Percentiles rank a stretch among this genome's conserved stretches.
These are phyloP conservation scores for Filobasidium wieringae DNA, from an alignment of 768 basidiomycete genomes.

Conservation along the genomic window DNA sequence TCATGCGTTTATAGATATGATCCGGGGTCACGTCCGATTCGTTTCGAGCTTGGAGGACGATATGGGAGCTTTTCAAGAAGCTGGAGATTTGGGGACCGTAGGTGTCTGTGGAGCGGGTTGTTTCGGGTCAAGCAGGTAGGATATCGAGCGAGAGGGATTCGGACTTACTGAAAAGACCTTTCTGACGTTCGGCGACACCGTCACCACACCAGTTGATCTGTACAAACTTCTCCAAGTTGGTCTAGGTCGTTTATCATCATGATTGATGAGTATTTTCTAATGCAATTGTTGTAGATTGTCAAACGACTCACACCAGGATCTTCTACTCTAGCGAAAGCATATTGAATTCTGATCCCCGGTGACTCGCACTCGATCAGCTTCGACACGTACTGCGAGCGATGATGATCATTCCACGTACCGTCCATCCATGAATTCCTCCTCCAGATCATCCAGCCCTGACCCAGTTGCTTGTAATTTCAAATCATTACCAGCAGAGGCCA, in stretches of 20 bases:
- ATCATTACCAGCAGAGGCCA: slow-evolving; percentile 51
- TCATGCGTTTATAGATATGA: slow-evolving; percentile 73
- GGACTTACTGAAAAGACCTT: slow-evolving; percentile 64
- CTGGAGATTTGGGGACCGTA: slow-evolving; percentile 64
- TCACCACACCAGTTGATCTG: slow-evolving; percentile 97
- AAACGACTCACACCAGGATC: slow-evolving; percentile 60
- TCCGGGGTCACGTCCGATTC: slow-evolving; percentile 58
- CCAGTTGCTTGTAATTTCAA: slow-evolving; percentile 77
- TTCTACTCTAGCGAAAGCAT: slow-evolving; percentile 72
- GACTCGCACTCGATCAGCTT: not conserved
- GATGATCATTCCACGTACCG: slow-evolving; percentile 48
- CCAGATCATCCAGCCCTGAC: slow-evolving; percentile 73
- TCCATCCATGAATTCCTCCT: slow-evolving; percentile 92
- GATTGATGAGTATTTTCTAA: not conserved
- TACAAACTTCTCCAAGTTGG: slow-evolving; percentile 75
- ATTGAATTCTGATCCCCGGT: slow-evolving; percentile 60
- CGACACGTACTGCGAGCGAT: not conserved
- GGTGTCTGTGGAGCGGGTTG: slow-evolving; percentile 42
- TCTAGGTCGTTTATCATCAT: slow-evolving; percentile 43
- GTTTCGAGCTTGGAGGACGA: slow-evolving; percentile 35
- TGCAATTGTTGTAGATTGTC: not conserved
- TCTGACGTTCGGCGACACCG: slow-evolving; percentile 82
- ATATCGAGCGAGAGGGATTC: not conserved
- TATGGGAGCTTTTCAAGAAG: slow-evolving; percentile 59
- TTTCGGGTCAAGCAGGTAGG: not conserved